phyloP scores from a whole-genome alignment of 73 alveolate species.

The Uronychia setigera region DNA sequence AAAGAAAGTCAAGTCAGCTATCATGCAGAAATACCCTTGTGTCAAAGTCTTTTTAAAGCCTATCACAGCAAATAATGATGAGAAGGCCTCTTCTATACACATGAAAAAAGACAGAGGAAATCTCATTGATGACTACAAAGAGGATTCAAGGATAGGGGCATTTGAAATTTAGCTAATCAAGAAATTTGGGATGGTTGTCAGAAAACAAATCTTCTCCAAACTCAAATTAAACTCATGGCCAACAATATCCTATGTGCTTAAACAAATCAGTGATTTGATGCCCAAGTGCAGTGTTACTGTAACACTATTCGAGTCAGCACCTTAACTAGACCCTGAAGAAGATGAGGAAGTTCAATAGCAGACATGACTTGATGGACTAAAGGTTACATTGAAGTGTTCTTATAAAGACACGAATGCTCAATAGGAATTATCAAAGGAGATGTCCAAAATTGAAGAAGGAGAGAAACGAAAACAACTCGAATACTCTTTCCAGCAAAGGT shows the following conservation, averaged over 20 bases:
- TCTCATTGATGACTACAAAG: background rate
- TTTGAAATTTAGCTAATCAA: conserved; percentile 35
- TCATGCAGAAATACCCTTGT: conserved; percentile 32
- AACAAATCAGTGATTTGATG: conserved; percentile 3
- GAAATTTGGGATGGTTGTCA: background rate
- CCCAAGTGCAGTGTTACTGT: conserved; percentile 43
- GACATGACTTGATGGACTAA: conserved; percentile 5
- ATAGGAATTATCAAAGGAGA: conserved; percentile 14
- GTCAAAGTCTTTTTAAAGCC: conserved; percentile 56
- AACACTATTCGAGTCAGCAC: conserved; percentile 21
- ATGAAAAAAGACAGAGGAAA: background rate
- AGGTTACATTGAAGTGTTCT: background rate
- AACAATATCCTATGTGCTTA: conserved; percentile 3
- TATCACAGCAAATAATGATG: background rate
- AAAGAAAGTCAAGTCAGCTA: conserved; percentile 30
- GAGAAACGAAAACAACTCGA: background rate
- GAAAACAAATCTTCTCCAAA: conserved; percentile 23
- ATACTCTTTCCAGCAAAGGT: background rate
- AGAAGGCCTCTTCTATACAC: background rate
- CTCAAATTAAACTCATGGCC: conserved; percentile 47
- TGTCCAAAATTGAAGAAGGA: background rate
- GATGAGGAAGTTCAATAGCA: conserved; percentile 7
- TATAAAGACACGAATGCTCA: conserved; percentile 8
- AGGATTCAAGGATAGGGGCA: conserved; percentile 46
- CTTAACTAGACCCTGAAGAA: background rate